Evolutionary conservation across 2,329 filamentous ascomycete genomes (phyloP), one percentile per base, ranked within the genome.

Genomic region (Penicillium sp.): DNA sequence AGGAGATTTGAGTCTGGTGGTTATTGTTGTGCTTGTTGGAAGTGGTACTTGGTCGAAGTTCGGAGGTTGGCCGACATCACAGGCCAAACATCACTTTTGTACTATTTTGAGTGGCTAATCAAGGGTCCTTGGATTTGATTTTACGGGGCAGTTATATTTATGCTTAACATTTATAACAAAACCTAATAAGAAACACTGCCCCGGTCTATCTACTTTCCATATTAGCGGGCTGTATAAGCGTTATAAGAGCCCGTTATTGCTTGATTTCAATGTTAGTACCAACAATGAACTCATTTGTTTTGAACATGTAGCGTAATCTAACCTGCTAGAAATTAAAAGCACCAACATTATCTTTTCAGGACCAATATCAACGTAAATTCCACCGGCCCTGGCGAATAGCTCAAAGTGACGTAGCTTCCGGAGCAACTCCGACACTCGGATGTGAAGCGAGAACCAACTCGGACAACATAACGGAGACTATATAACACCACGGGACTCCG

Each of bases 391-490:
- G 9, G 21, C 36, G 47, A 23, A 46, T 36, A 52, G 21, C 50
- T 43, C 47, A 29, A 36, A 50, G 16, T 55, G 53, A 56, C 53
- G 53, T 56, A 46, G 10, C 9, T 5, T 10, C 6, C 53, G 53
- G 53, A 51, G 15, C 15, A 51, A 52, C 39, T 56, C 53, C 53
- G 53, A 52, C 48, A 16, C n/a, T 56, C 48, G 48, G 53, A 56
- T 25, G 10, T n/a, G 11, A 23, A 38, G 53, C 53, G 53, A 52
- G 53, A 52, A 52, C 33, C 10, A 21, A 38, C 16, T 44, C 39
- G 45, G 21, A 27, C 31, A 55, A 36, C 23, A 25, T 33, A 27
- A 21, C 40, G 6, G 6, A 44, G 40, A 39, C 33, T 53, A 53
- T 53, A 53, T 48, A 53, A 53, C 50, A 46, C 21, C 16, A 23